Base-by-base conservation (phyloP, 345 rosid genomes). In the Gossypium raimondii region DNA sequence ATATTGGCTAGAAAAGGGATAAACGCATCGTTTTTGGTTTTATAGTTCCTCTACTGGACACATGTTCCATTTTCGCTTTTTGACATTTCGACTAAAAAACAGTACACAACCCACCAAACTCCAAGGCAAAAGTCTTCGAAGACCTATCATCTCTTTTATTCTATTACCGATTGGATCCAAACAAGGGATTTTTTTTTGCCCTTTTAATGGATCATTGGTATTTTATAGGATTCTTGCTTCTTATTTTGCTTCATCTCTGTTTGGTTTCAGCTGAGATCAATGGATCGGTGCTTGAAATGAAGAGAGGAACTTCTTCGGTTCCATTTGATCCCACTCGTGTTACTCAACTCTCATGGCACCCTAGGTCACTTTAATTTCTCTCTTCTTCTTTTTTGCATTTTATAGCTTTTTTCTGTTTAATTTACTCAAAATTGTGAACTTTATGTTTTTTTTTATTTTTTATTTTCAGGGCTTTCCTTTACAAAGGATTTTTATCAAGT, bases 291-390 rank as follows among this genome's bases (percentile, higher is more conserved):
- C 71, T 85, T 55, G 77, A 82, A 79, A 75, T 84, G 90, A 84
- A 88, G 78, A 85, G 52, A 9, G 80, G 82, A 65, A 76, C 73
- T 17, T 79, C 83, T 29, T 81, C 91, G 10, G 52, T 75, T 47
- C 63, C 60, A 0, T 88, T 92, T 76, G 97, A 94, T 85, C 98
- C 97, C 25, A 82, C 90, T 50, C 86, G 86, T 56, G 98, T 92
- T 77, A 89, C 88, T 78, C 93, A 88, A 79, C 93, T 94, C 77
- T 92, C 97, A 4, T 92, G 97, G 98, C 76, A 57, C 34, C 98
- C 98, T 50, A 89, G 98, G 98, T 90, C 65, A 52, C 34, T 47
- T 29, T 13, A 75, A 50, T 25, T 61, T 47, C 73, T 74, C 2
- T 25, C 59, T 0, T 45, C 7, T 20, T 9, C 9, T 2, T 47